Evolutionary conservation across 2,329 filamentous ascomycete genomes (phyloP).

Genomic region (Ophiostoma montium): DNA sequence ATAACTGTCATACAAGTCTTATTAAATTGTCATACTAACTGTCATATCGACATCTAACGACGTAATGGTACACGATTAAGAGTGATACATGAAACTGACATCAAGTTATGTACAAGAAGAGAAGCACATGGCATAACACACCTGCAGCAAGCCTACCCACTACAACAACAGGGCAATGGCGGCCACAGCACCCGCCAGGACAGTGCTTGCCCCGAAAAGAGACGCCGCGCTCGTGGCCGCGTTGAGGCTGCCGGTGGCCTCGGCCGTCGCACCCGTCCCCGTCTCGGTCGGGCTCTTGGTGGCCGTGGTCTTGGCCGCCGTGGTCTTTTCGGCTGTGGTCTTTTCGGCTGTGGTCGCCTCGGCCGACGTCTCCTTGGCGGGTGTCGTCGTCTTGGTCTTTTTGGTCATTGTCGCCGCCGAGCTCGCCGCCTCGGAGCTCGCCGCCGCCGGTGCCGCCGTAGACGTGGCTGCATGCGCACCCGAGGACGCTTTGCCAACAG

Average conservation of each 20-base stretch:
- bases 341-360: neutral
- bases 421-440: neutral
- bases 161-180: neutral
- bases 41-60: no score
- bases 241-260: neutral
- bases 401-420: neutral
- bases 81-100: neutral
- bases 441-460: neutral
- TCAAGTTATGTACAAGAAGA: neutral
- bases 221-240: no score
- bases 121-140: neutral
- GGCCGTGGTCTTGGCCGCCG: conserved; percentile 11
- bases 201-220: neutral
- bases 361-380: neutral
- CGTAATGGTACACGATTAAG: no score
- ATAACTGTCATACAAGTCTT: no score
- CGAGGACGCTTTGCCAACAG: no score
- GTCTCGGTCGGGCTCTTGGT: neutral
- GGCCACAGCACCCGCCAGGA: neutral
- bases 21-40: no score
- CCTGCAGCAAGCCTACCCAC: neutral
- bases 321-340: neutral
- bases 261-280: neutral
- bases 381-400: neutral
- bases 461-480: no score